Percentiles rank a stretch among this genome's conserved stretches.
Evolutionary conservation across 2,329 filamentous ascomycete species (phyloP).

Genomic region (Xylaria sp.): DNA sequence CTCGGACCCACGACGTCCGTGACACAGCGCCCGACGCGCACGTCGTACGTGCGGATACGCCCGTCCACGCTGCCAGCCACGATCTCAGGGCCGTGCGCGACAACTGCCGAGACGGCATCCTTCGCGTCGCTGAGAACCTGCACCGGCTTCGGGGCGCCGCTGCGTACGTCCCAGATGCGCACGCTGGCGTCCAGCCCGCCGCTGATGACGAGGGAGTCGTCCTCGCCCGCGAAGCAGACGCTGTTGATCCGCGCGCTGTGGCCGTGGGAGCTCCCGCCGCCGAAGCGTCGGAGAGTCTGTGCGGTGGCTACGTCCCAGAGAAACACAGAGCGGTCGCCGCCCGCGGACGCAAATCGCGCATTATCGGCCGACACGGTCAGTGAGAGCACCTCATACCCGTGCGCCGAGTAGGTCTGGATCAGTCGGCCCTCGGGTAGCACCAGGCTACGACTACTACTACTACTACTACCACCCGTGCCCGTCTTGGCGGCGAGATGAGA

Average conservation of each 20-base stretch:
- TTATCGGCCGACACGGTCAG: conserved; percentile 81
- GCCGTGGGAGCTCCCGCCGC: conserved; percentile 65
- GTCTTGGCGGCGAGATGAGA: conserved; percentile 52
- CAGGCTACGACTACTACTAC: conserved; percentile 21
- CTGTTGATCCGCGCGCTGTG: conserved; percentile 81
- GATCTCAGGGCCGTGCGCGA: conserved; percentile 65
- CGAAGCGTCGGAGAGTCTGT: conserved; percentile 79
- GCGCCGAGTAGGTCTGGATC: conserved; percentile 88
- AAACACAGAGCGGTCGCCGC: conserved; percentile 91
- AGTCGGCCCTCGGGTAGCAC: conserved; percentile 63
- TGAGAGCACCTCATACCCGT: conserved; percentile 92
- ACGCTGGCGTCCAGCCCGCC: conserved; percentile 81
- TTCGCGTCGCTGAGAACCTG: conserved; percentile 78
- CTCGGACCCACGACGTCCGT: conserved; percentile 75
- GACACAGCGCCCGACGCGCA: conserved; percentile 76
- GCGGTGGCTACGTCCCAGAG: conserved; percentile 92
- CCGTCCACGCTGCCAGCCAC: conserved; percentile 86
- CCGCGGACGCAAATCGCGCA: conserved; percentile 83
- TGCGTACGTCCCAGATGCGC: conserved; percentile 77
- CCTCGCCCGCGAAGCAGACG: conserved; percentile 66
- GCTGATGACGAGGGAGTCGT: conserved; percentile 76
- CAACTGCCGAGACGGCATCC: conserved; percentile 70
- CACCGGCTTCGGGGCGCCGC: conserved; percentile 67
- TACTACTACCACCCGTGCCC: conserved; percentile 40
- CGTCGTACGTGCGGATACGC: conserved; percentile 81